Base-by-base conservation (phyloP, 163 green algal species). In the Trebouxia gelatinosa region DNA sequence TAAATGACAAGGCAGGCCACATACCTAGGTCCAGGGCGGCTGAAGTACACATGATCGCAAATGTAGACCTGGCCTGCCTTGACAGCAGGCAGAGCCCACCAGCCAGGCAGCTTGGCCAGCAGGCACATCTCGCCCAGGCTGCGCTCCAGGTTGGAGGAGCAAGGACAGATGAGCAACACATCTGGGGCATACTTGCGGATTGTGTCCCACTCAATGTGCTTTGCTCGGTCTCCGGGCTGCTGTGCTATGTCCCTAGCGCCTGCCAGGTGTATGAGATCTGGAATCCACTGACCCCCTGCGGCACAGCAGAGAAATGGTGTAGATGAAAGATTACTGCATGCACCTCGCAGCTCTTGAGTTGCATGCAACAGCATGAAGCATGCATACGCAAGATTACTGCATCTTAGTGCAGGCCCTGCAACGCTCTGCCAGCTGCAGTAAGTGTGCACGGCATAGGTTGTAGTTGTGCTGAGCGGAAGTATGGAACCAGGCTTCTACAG, bases 401-500 rank as follows among this genome's bases (percentile, higher is more conserved):
- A n/a, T n/a, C n/a, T n/a, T n/a, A n/a, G n/a, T 46, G 28, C 64
- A 72, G 6, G 5, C 58, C 23, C 58, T 67, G 48, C 48, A n/a
- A n/a, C n/a, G n/a, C 48, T 19, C 16, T 58, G 48, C 16, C 48
- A 58, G 48, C 48, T 58, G 48, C 48, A 58, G 16, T 19, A 16
- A n/a, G 48, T n/a, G 21, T 43, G 5, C 34, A 38, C 54, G n/a
- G n/a, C n/a, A n/a, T n/a, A 97, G 92, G 92, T 98, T 35, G 95
- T 99, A 32, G 95, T 99, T 19, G 96, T 99, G 23, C 87, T 99
- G 7, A 97, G 89, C 72, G 96, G 96, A 17, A 97, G 90, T 86
- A 99, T 99, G 96, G 96, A 99, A 84, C 96, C 96, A 7, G 96
- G 87, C 0, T 98, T 98, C 77, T 93, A 95, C 66, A 81, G 95